A percentile compares a stretch with the other conserved stretches of the same genome.
These are phyloP conservation scores for Syzygium aqueum DNA, from an alignment of 345 rosid genomes.

Conservation along the genomic window DNA sequence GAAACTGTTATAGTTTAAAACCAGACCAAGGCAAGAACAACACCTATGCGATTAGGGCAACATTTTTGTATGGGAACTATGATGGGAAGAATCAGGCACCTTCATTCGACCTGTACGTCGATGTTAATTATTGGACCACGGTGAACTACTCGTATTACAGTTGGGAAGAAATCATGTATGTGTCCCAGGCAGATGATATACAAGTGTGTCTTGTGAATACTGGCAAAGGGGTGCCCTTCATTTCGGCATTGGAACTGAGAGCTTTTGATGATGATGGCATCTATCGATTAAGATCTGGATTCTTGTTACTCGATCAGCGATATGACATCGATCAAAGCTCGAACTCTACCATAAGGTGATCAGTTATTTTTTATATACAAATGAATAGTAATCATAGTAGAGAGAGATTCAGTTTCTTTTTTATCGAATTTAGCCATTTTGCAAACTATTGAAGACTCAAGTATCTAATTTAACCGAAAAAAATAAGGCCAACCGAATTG, in stretches of 20 bases:
- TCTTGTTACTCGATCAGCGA: rapidly evolving
- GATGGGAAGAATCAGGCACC: neutral
- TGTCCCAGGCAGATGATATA: constrained; percentile 1
- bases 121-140: constrained; percentile 34
- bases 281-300: neutral
- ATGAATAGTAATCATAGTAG: neutral
- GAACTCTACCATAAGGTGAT: neutral
- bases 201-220: constrained; percentile 38
- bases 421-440: neutral
- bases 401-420: neutral
- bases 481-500: neutral
- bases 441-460: too few species aligned
- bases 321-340: neutral
- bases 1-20: constrained; percentile 10
- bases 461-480: neutral
- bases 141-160: neutral
- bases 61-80: constrained; percentile 10
- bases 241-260: constrained; percentile 36
- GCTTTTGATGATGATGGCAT: neutral
- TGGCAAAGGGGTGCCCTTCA: constrained; percentile 40
- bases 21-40: constrained; percentile 2
- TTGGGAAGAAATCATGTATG: constrained; percentile 25
- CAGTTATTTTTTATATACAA: rapidly evolving
- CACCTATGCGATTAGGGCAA: neutral
- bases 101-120: constrained; percentile 33